Base-by-base conservation (phyloP, 805 yeast species). In the Soucietia sequanensis region DNA sequence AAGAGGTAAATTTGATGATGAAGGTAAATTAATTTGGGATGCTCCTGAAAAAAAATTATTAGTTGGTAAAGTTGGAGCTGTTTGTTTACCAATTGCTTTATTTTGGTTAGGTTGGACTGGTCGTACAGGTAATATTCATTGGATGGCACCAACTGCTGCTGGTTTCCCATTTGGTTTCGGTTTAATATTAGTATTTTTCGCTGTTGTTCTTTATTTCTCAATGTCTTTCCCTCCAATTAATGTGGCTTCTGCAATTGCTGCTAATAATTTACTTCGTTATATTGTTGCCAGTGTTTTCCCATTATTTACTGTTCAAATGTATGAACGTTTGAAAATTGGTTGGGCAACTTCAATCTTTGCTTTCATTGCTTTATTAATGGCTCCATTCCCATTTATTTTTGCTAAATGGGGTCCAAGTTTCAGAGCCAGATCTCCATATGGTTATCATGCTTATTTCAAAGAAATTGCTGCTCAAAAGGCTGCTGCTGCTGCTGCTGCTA, bases 171-270 rank as follows among this genome's bases (percentile, higher is more conserved):
- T 84, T 50, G 93, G 95, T 1, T 81, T 81, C 50, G 84, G 89
- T 6, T 64, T 85, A 40, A 73, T 85, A 36, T 62, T 84, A 48
- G 75, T 85, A 34, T 85, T 85, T 67, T 81, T 84, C 59, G 66
- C 85, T 14, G 75, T 79, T 31, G 68, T 84, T 51, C 73, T 78
- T 31, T 85, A 84, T 56, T 81, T 84, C 58, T 66, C 84, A 23
- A 70, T 79, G 70, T 58, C 84, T 4, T 85, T 79, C 57, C 91
- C 93, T 18, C 88, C 91, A 30, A 59, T 79, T 22, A 72, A 75
- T 22, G 83, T 87, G 15, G 95, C 96, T 0, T 81, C 91, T n/a
- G 91, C 95, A 3, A 59, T 87, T 42, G 95, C 95, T 23, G 96
- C 95, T 10, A 89, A 88, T 62, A 86, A 85, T 56, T 67, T 89